Base-by-base conservation (phyloP, 2,329 filamentous ascomycete genomes). In the Cadophora sp. region DNA sequence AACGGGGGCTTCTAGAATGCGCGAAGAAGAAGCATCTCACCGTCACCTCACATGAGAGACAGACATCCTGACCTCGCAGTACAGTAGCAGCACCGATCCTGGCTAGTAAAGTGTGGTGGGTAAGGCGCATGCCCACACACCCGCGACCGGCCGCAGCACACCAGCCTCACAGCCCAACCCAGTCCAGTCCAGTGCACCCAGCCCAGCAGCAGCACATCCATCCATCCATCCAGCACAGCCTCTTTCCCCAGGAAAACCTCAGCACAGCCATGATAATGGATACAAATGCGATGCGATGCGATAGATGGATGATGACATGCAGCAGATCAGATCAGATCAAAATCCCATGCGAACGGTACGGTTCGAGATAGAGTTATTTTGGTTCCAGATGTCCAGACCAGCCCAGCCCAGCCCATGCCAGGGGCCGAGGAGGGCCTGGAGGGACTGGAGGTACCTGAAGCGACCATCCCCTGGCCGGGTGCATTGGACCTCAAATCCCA, bases 191-290 rank as follows among this genome's bases (percentile, higher is more conserved):
- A n/a, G n/a, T n/a, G n/a, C n/a, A n/a, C n/a, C n/a, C 36, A 39
- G 36, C 8, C 7, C 36, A 39, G 36, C 36, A 39, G 27, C 3
- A 30, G 27, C 27, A 4, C 36, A 39, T 9, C 48, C 48, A 51
- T 11, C n/a, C n/a, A n/a, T n/a, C n/a, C 22, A 51, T 33, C 27
- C 30, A 56, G 53, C 53, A 56, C 53, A 56, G 53, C 53, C 55
- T 41, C 33, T 41, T 56, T 43, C 55, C 55, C 55, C 55, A 43
- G 55, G 45, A 24, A 56, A 24, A 58, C 6, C 27, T 3, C 27
- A 30, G 27, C 55, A 22, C 55, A 58, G 55, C 55, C 55, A 58
- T 58, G 55, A 58, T 58, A 24, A 58, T 58, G 55, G 53, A 56
- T 56, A 56, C 33, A 33, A 9, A 39, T 2, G 8, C 30, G 14